Conservation (phyloP, 768 basidiomycete genomes). For the Termitomyces sp. region DNA sequence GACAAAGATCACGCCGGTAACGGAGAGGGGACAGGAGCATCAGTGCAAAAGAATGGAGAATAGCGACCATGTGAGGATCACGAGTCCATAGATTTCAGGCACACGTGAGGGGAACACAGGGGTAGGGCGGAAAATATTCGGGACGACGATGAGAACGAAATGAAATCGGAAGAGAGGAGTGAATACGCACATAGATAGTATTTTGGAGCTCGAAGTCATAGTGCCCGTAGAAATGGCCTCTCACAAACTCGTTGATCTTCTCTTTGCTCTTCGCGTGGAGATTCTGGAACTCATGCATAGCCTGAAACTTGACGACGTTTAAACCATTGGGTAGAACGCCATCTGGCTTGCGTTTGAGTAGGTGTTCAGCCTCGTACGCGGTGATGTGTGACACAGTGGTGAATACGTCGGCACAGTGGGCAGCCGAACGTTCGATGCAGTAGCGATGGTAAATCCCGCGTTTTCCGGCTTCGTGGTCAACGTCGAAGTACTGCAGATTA, state of each 20-base stretch:
- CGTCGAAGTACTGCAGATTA: conserved; percentile 98
- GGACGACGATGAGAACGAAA: not conserved
- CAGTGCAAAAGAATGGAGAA: not conserved
- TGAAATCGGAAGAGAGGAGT: not conserved
- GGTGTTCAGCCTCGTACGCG: conserved; percentile 93
- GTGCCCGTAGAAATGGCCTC: conserved; percentile 97
- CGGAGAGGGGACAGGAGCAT: not conserved
- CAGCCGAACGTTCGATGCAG: conserved; percentile 92
- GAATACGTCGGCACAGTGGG: conserved; percentile 97
- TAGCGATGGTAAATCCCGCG: conserved; percentile 97
- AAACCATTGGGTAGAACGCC: conserved; percentile 96
- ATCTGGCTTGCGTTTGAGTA: conserved; percentile 96
- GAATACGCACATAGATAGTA: conserved; percentile 66
- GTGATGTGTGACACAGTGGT: conserved; percentile 98
- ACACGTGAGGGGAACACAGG: conserved; percentile 1
- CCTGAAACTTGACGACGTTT: conserved; percentile 98
- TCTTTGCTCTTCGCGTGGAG: conserved; percentile 87
- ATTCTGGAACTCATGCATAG: conserved; percentile 99
- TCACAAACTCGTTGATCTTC: conserved; percentile 98
- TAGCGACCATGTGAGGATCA: not conserved
- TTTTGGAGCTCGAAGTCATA: conserved; percentile 96
- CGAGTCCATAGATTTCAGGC: not conserved
- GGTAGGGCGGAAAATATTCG: not conserved
- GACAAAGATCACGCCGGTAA: not conserved
- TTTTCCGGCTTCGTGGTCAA: conserved; percentile 98